These are phyloP conservation scores for Tetragonia tetragonoides DNA, from an alignment of 148 eudicot species.

Conservation along the genomic window DNA sequence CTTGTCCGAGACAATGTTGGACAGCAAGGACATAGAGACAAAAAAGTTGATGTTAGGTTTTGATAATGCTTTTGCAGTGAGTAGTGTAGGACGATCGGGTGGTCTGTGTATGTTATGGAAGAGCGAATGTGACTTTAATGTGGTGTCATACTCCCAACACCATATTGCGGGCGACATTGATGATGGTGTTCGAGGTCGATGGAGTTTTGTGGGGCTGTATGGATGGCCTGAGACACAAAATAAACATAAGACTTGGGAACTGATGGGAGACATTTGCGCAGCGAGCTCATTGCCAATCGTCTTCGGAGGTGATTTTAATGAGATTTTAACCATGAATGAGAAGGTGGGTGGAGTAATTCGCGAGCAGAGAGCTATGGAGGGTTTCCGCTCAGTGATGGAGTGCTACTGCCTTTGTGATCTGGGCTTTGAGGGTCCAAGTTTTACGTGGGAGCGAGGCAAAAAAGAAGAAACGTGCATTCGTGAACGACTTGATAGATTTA, in stretches of 20 bases:
- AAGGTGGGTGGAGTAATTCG: background rate
- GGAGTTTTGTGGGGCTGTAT: too few relatives aligned
- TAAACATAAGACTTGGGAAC: too few relatives aligned
- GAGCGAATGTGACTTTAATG: too few relatives aligned
- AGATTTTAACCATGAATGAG: background rate
- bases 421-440: background rate
- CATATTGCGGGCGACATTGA: too few relatives aligned
- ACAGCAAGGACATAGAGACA: background rate
- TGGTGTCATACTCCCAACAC: too few relatives aligned
- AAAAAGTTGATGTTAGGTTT: background rate
- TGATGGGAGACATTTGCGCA: too few relatives aligned
- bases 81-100: background rate
- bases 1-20: too few relatives aligned
- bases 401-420: background rate
- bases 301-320: background rate
- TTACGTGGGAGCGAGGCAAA: background rate
- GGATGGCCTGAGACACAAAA: too few relatives aligned
- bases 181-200: background rate
- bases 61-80: background rate
- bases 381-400: background rate
- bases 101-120: background rate
- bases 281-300: background rate
- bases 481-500: background rate
- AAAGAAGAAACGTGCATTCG: rapidly evolving
- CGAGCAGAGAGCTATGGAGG: background rate